Percentiles rank a stretch among this genome's conserved stretches.
phyloP scores from a whole-genome alignment of 306 rosid genomes.

The Ormosia emarginata region DNA sequence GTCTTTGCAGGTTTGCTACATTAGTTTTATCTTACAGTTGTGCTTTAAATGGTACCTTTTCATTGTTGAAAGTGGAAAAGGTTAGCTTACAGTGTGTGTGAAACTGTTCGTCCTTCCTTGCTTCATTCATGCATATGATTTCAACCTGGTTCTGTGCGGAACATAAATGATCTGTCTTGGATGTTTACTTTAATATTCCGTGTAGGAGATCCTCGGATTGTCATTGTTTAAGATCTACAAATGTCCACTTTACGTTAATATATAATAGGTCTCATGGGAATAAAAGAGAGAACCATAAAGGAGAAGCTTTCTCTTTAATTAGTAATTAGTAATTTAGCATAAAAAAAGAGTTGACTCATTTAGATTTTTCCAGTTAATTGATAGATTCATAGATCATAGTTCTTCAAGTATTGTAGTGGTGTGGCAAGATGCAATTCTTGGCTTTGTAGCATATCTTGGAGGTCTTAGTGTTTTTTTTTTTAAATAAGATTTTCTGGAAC shows the following conservation, averaged over 20 bases:
- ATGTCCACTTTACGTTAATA: background rate
- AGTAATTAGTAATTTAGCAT: background rate
- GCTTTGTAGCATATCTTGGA: background rate
- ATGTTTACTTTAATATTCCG: background rate
- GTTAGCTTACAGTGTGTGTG: background rate
- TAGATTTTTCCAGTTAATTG: background rate
- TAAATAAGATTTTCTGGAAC: background rate
- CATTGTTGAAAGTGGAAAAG: background rate
- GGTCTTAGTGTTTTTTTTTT: background rate
- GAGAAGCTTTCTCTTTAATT: background rate
- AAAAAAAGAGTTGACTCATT: background rate
- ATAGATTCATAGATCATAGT: background rate
- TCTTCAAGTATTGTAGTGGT: background rate
- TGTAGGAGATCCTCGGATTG: background rate
- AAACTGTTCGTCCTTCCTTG: background rate
- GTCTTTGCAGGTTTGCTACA: constrained; percentile 82
- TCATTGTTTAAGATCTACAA: background rate
- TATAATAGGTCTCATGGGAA: background rate
- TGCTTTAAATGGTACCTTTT: constrained; percentile 4
- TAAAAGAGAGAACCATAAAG: background rate
- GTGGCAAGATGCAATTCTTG: background rate
- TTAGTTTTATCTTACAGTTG: constrained; percentile 13
- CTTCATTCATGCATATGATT: constrained; percentile 12
- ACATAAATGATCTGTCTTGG: background rate
- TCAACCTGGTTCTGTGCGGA: background rate